phyloP scores from a whole-genome alignment of 192 early-diverging fungal species.

The Coemansia sp. region DNA sequence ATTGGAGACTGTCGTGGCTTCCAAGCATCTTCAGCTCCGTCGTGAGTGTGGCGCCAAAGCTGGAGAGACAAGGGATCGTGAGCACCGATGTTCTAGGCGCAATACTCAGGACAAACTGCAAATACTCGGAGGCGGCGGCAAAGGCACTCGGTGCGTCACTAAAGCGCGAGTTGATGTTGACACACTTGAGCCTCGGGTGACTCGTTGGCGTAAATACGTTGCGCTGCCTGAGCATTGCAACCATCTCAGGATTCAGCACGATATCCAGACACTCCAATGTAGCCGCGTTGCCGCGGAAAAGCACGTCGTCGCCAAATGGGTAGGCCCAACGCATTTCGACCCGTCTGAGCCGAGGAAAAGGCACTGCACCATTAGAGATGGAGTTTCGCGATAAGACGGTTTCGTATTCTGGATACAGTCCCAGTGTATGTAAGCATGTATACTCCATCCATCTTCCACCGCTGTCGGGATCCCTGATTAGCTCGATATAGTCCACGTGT shows the following conservation, averaged over 20 bases:
- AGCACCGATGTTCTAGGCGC: neutral
- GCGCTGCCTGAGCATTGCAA: too few species aligned
- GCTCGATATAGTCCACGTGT: too few species aligned
- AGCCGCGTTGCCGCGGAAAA: neutral
- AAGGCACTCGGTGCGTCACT: neutral
- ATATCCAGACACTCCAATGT: neutral
- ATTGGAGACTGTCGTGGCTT: neutral
- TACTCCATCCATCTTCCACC: neutral
- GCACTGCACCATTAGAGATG: neutral
- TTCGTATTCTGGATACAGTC: neutral
- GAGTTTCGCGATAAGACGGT: too few species aligned
- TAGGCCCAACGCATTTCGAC: neutral
- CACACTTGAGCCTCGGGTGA: neutral
- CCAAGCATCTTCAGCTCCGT: neutral
- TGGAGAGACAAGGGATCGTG: neutral
- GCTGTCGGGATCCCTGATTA: too few species aligned
- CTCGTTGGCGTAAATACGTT: neutral
- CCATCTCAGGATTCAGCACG: neutral
- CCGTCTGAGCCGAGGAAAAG: neutral
- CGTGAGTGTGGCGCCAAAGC: neutral
- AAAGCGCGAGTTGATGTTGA: neutral
- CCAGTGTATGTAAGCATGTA: neutral
- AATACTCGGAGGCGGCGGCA: neutral
- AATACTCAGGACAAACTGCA: neutral
- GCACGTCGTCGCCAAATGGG: neutral